Percentiles rank a stretch among this genome's conserved stretches.
phyloP scores from a whole-genome alignment of 306 rosid genomes.

The Acacia acuminata region DNA sequence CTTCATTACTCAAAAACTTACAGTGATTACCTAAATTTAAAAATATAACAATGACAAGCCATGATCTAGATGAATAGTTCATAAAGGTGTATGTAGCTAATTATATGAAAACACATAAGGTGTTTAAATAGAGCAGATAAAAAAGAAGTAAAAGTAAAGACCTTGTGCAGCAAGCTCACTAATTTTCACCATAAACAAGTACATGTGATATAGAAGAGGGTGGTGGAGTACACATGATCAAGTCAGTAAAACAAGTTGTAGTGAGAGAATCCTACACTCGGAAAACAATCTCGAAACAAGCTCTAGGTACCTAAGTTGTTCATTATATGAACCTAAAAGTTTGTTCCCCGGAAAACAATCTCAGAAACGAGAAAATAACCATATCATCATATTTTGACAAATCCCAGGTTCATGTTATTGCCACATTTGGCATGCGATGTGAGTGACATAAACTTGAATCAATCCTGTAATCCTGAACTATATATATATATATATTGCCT shows the following conservation, averaged over 20 bases:
- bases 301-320: neutral
- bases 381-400: neutral
- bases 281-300: too few species aligned
- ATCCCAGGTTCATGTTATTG: neutral
- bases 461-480: neutral
- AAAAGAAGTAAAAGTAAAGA: neutral
- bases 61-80: too few species aligned
- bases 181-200: neutral
- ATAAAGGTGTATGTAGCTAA: too few species aligned
- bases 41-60: too few species aligned
- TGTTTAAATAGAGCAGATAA: too few species aligned
- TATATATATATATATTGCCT: neutral
- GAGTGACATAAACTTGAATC: neutral
- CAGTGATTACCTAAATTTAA: too few species aligned
- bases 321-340: neutral
- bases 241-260: neutral
- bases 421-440: neutral
- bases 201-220: neutral
- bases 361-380: neutral
- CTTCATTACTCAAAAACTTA: too few species aligned
- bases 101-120: too few species aligned
- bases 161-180: neutral
- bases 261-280: neutral
- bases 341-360: neutral
- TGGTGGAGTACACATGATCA: neutral